Conservation (phyloP, 1,284 basidiomycete species). For the Golubevia pallescens region DNA sequence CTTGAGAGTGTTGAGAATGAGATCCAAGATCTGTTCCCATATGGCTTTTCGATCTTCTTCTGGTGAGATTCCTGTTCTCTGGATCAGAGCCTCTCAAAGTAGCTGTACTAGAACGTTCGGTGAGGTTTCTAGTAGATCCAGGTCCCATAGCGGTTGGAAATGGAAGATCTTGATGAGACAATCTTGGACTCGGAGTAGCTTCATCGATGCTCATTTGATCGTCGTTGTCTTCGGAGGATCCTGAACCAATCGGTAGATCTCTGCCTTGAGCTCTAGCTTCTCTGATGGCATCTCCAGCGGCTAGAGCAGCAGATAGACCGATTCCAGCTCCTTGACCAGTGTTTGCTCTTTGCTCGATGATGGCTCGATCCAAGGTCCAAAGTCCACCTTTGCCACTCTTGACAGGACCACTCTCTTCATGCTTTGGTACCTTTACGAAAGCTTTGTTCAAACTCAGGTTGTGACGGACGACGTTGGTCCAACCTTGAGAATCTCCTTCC, state of each 20-base stretch:
- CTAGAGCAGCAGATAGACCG: neutral
- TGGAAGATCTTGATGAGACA: neutral
- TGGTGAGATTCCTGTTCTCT: neutral
- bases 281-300: neutral
- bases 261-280: neutral
- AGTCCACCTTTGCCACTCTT: neutral
- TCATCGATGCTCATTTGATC: neutral
- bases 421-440: slow-evolving; percentile 50
- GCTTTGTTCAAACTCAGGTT: slow-evolving; percentile 49
- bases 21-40: neutral
- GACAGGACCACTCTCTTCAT: neutral
- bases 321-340: neutral
- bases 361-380: neutral
- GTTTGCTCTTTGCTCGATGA: neutral
- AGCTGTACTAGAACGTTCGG: neutral
- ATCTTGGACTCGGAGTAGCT: neutral
- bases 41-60: neutral
- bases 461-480: slow-evolving; percentile 56
- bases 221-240: neutral
- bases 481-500: slow-evolving; percentile 42
- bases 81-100: neutral
- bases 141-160: neutral
- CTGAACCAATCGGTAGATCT: neutral
- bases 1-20: too few species aligned
- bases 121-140: neutral